Evolutionary conservation across 495 filamentous ascomycete species (phyloP).

Genomic region (Penicillium salamii): DNA sequence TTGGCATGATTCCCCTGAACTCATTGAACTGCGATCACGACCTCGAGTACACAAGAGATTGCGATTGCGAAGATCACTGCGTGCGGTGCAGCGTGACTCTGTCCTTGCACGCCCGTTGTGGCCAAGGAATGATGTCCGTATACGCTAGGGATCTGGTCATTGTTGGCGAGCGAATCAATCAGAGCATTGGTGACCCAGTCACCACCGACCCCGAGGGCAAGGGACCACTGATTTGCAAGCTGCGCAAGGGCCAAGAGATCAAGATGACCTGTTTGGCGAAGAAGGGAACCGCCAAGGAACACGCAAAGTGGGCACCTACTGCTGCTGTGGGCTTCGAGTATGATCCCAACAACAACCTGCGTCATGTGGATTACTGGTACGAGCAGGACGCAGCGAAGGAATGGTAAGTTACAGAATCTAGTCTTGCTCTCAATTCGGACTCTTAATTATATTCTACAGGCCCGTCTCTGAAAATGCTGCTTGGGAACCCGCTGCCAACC

Average conservation of each 20-base stretch:
- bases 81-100: constrained; percentile 84
- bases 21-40: constrained; percentile 78
- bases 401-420: constrained; percentile 64
- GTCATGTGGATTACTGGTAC: constrained; percentile 90
- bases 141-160: constrained; percentile 84
- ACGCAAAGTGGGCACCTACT: constrained; percentile 94
- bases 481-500: constrained; percentile 74
- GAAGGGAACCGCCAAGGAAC: constrained; percentile 98
- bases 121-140: constrained; percentile 81
- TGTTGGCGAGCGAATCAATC: constrained; percentile 55
- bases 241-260: constrained; percentile 83
- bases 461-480: constrained; percentile 79
- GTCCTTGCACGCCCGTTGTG: constrained; percentile 76
- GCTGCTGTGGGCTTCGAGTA: constrained; percentile 96
- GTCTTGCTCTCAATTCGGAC: not conserved
- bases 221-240: constrained; percentile 81
- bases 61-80: constrained; percentile 92
- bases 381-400: constrained; percentile 80
- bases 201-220: constrained; percentile 76
- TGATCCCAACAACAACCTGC: constrained; percentile 90
- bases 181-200: constrained; percentile 80
- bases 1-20: constrained; percentile 87
- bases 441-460: constrained; percentile 46
- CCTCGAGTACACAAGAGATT: constrained; percentile 88
- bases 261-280: constrained; percentile 89